Evolutionary conservation across 306 rosid species (phyloP).

Genomic region (Chamaecrista fasciculata): DNA sequence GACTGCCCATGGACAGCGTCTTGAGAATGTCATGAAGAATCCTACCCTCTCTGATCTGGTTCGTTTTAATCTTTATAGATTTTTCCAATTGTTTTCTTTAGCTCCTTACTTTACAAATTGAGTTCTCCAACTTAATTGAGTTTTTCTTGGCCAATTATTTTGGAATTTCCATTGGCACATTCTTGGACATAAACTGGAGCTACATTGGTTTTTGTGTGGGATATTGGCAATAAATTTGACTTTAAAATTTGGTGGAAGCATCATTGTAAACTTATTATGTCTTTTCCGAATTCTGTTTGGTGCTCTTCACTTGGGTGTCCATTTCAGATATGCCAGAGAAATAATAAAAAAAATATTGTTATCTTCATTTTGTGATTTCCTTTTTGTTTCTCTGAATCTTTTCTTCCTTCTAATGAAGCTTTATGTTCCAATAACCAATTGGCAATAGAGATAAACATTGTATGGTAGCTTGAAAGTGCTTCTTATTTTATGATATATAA

Average conservation of each 20-base stretch:
- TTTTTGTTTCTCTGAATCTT: background rate
- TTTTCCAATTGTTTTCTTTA: slow-evolving; percentile 4
- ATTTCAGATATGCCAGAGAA: background rate
- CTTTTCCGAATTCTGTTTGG: background rate
- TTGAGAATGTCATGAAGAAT: slow-evolving; percentile 63
- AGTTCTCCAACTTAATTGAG: slow-evolving; percentile 7
- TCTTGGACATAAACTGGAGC: slow-evolving; percentile 11
- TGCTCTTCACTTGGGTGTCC: background rate
- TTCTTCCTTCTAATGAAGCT: background rate
- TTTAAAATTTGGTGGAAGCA: background rate
- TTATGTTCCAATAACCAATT: background rate
- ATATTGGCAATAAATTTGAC: background rate
- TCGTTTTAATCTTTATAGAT: slow-evolving; percentile 36
- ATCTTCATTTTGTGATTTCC: background rate
- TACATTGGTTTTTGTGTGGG: slow-evolving; percentile 19
- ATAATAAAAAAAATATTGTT: background rate
- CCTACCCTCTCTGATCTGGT: slow-evolving; percentile 66
- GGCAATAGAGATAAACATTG: background rate
- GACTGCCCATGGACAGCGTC: slow-evolving; percentile 63
- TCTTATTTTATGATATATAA: slow-evolving; percentile 7
- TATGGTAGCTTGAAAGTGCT: background rate
- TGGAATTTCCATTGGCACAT: slow-evolving; percentile 13
- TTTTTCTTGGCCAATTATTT: background rate
- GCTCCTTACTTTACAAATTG: slow-evolving; percentile 15
- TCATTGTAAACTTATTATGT: background rate